Percentiles rank a stretch among this genome's conserved stretches.
Conservation (phyloP, 78 protist species). For the Dictyostelium brefeldianum region DNA sequence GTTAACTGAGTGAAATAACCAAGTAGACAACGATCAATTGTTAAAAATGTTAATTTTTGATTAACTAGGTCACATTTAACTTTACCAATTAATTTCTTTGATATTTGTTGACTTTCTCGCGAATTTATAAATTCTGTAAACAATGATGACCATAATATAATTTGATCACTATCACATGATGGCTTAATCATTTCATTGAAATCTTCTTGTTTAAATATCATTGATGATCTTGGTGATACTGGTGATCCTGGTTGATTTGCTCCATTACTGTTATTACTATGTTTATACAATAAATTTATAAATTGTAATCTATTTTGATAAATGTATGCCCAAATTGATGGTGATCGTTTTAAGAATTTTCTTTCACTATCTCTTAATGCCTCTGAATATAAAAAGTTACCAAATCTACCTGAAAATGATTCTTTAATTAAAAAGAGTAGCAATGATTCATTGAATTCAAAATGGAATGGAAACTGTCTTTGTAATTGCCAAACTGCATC, state of each 20-base stretch:
- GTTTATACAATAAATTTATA: conserved; percentile 14
- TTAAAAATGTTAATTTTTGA: conserved; percentile 32
- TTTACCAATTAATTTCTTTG: conserved; percentile 48
- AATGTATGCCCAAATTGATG: conserved; percentile 50
- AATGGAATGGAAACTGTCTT: conserved; percentile 75
- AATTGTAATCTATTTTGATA: not conserved
- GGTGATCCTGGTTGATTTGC: not conserved
- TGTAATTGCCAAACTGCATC: conserved; percentile 81
- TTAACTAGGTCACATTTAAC: conserved; percentile 19
- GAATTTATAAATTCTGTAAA: conserved; percentile 51
- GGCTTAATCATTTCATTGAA: conserved; percentile 26
- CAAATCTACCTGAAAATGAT: conserved; percentile 67
- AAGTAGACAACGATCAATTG: conserved; percentile 1
- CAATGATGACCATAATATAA: conserved; percentile 47
- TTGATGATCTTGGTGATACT: conserved; percentile 1
- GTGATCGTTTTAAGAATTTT: conserved; percentile 21
- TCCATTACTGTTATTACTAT: not conserved
- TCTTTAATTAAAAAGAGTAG: conserved; percentile 31
- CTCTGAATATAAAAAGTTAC: conserved; percentile 54
- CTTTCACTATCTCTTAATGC: conserved; percentile 36
- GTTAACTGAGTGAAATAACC: conserved; percentile 15
- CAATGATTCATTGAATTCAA: conserved; percentile 58
- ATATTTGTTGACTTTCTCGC: conserved; percentile 22
- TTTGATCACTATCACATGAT: conserved; percentile 29
- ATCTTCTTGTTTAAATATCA: conserved; percentile 30